Conservation (phyloP, 2,329 filamentous ascomycete genomes). For the Ceratocystis colombiana region DNA sequence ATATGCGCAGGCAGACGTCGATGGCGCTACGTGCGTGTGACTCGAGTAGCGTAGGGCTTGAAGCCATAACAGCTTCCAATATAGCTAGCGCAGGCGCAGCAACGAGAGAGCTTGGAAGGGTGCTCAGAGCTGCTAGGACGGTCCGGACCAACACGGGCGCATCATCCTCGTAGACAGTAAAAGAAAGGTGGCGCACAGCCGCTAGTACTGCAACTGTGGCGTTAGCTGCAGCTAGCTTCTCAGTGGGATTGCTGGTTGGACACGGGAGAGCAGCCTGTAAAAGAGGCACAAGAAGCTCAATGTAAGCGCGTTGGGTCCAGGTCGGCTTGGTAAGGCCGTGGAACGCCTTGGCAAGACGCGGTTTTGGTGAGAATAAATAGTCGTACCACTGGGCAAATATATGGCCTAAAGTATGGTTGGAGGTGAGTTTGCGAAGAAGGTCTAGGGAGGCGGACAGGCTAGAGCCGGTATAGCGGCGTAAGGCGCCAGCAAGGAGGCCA, state of each 20-base stretch:
- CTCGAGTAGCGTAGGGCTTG: slow-evolving; percentile 39
- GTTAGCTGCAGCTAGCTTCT: slow-evolving; percentile 32
- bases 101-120: slow-evolving; percentile 36
- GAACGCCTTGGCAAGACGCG: slow-evolving; percentile 35
- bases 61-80: slow-evolving; percentile 40
- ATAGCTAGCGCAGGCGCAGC: slow-evolving; percentile 41
- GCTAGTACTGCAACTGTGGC: slow-evolving; percentile 42
- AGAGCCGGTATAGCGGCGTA: slow-evolving; percentile 35
- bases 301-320: slow-evolving; percentile 43
- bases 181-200: slow-evolving; percentile 42
- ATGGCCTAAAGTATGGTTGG: slow-evolving; percentile 32
- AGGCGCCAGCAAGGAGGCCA: slow-evolving; percentile 31
- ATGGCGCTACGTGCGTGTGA: slow-evolving; percentile 43
- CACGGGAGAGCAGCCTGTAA: slow-evolving; percentile 36
- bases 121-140: slow-evolving; percentile 40
- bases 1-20: slow-evolving; percentile 36
- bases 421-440: slow-evolving; percentile 33
- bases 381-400: slow-evolving; percentile 38
- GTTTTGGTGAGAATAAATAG: slow-evolving; percentile 36
- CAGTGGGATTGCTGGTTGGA: slow-evolving; percentile 29
- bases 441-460: slow-evolving; percentile 33
- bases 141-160: slow-evolving; percentile 40
- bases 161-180: slow-evolving; percentile 45
- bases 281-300: slow-evolving; percentile 39
- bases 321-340: slow-evolving; percentile 39